Evolutionary conservation across 2,329 filamentous ascomycete species (phyloP).

Genomic region (Sporothrix sp.): DNA sequence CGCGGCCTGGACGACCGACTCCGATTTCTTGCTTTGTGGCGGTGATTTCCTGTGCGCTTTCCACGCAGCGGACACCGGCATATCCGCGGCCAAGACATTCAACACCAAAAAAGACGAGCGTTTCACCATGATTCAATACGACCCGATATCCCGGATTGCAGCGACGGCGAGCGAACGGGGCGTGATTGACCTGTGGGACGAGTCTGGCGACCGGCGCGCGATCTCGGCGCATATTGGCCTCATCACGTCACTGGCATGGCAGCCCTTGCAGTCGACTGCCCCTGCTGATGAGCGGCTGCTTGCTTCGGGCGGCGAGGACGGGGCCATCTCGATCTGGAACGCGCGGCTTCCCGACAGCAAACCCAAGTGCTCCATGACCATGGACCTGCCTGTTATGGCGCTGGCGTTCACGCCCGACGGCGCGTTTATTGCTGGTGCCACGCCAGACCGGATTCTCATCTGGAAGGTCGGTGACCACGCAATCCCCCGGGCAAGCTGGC

Average conservation of each 20-base stretch:
- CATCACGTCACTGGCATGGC: constrained; percentile 52
- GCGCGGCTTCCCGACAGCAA: constrained; percentile 44
- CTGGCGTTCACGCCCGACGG: constrained; percentile 55
- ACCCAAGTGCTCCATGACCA: constrained; percentile 50
- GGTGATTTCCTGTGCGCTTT: constrained; percentile 44
- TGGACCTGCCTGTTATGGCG: constrained; percentile 46
- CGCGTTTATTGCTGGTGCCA: constrained; percentile 52
- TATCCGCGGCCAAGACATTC: constrained; percentile 39
- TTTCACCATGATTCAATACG: constrained; percentile 47
- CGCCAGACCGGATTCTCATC: constrained; percentile 48
- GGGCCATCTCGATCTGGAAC: constrained; percentile 54
- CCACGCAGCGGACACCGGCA: constrained; percentile 35
- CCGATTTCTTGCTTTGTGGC: constrained; percentile 49
- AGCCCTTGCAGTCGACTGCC: constrained; percentile 36
- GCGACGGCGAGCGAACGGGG: constrained; percentile 53
- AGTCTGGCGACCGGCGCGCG: constrained; percentile 41
- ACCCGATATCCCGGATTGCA: constrained; percentile 41
- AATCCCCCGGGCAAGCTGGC: constrained; percentile 53
- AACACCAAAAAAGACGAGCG: constrained; percentile 44
- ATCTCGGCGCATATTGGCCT: constrained; percentile 50
- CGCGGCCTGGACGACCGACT: constrained; percentile 49
- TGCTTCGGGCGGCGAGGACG: constrained; percentile 53
- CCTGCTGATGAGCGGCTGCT: constrained; percentile 45
- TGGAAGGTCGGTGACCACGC: constrained; percentile 54
- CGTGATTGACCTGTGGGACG: constrained; percentile 49